These are phyloP conservation scores for Penicillium olsonii DNA, from an alignment of 2,329 filamentous ascomycete species.

Conservation along the genomic window DNA sequence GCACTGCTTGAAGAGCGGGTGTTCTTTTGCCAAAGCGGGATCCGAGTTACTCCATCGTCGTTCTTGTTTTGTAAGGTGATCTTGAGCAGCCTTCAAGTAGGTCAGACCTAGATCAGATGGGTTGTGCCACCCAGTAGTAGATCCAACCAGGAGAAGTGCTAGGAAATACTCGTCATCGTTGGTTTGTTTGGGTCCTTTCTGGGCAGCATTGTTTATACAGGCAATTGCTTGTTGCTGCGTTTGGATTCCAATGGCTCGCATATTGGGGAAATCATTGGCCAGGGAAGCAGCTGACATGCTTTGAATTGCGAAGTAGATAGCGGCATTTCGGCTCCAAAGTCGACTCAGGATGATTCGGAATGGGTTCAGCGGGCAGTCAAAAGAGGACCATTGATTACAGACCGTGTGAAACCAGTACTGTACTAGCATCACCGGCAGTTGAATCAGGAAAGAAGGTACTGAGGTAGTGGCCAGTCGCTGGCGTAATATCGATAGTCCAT, in stretches of 20 bases:
- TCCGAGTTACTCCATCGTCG: slow-evolving; percentile 16
- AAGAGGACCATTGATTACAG: slow-evolving; percentile 27
- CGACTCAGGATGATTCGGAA: slow-evolving; percentile 23
- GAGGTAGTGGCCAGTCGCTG: slow-evolving; percentile 19
- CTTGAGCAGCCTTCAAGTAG: slow-evolving; percentile 24
- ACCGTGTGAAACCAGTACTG: slow-evolving; percentile 27
- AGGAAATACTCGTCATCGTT: slow-evolving; percentile 26
- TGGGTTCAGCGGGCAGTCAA: slow-evolving; percentile 25
- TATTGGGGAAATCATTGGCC: slow-evolving; percentile 25
- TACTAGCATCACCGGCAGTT: slow-evolving; percentile 24
- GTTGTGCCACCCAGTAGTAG: slow-evolving; percentile 24
- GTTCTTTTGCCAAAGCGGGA: slow-evolving; percentile 22
- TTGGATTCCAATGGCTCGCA: slow-evolving; percentile 24
- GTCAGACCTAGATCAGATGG: slow-evolving; percentile 20
- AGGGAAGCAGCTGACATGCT: slow-evolving; percentile 28
- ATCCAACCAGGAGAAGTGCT: slow-evolving; percentile 24
- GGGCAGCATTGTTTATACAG: slow-evolving; percentile 20
- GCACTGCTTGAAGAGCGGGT: slow-evolving; percentile 25
- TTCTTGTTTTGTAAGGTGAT: slow-evolving; percentile 20
- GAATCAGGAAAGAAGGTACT: slow-evolving; percentile 23
- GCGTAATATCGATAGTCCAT: slow-evolving; percentile 22
- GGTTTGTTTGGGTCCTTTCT: slow-evolving; percentile 15
- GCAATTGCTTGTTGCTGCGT: slow-evolving; percentile 27
- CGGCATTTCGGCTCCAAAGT: slow-evolving; percentile 25
- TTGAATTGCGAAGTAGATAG: slow-evolving; percentile 27